Evolutionary conservation across 2,329 filamentous ascomycete genomes (phyloP), one percentile per base, ranked within the genome.

Genomic region (Dactylella cylindrospora): DNA sequence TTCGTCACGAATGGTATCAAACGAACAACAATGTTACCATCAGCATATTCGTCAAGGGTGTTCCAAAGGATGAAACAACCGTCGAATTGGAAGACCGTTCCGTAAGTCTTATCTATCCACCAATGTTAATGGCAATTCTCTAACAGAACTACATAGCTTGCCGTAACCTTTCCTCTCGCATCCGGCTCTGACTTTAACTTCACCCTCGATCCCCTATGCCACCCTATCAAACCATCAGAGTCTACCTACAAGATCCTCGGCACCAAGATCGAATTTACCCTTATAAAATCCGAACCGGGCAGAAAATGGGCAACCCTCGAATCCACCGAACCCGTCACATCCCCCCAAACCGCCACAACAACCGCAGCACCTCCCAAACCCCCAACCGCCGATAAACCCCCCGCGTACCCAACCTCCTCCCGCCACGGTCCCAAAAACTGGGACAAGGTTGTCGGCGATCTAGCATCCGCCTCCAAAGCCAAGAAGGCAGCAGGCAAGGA

Each of bases 321-420:
- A 73, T 74, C 75, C 12, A 71, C 71, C 12, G 70, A 72, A 38
- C 47, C 65, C 1, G 46, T 47, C 10, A 26, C 67, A 7, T 39
- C 53, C 28, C 28, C 59, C 32, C 20, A 62, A 22, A 39, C 66
- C 25, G 46, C 52, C 54, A 49, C 55, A 23, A 10, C 71, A 47
- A 12, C 67, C 0, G 39, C 67, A 4, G 31, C 65, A n/a, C 25
- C 66, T 29, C 22, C 51, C 28, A 23, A 57, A 31, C 25, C 47
- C 19, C 51, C 65, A 9, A 47, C 70, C 19, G 25, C 68, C 8
- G 36, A 68, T n/a, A 68, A 73, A 23, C 75, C 72, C 0, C 86
- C 85, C 0, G 74, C 78, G 0, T 96, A 97, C 71, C 91, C 93
- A 0, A 91, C 90, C 0, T 96, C 90, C 0, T 93, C 91, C 9